Conservation (phyloP, 495 filamentous ascomycete genomes). For the Xylaria scruposa region DNA sequence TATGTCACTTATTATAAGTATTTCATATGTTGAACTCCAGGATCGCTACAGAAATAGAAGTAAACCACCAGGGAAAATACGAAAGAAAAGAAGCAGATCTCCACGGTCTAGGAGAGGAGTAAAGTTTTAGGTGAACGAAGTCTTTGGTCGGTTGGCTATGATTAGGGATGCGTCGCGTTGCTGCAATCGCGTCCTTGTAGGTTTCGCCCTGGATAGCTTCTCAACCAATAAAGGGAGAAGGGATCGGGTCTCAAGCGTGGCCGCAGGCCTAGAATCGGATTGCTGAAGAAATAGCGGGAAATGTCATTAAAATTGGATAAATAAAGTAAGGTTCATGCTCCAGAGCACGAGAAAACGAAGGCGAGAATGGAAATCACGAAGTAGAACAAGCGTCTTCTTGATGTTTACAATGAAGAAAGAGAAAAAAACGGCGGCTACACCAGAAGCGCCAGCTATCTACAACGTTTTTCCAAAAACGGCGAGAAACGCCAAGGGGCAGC, state of each 20-base stretch:
- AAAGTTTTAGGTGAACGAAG: neutral
- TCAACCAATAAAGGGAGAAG: constrained; percentile 17
- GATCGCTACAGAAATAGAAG: neutral
- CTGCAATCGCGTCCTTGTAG: constrained; percentile 2
- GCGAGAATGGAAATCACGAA: constrained; percentile 7
- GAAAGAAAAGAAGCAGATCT: constrained; percentile 29
- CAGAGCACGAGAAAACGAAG: constrained; percentile 23
- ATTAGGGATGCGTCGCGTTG: constrained; percentile 6
- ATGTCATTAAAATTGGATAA: neutral
- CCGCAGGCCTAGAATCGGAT: constrained; percentile 2
- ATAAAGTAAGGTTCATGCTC: neutral
- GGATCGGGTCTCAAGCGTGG: neutral
- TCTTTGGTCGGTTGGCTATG: neutral
- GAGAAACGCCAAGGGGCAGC: neutral
- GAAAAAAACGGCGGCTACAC: neutral
- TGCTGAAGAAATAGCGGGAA: neutral
- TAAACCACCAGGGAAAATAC: neutral
- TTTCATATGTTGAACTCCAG: neutral
- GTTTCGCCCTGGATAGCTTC: neutral
- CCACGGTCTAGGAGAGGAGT: constrained; percentile 11
- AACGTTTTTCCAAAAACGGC: neutral
- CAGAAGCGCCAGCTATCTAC: constrained; percentile 6
- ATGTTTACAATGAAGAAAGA: constrained; percentile 5
- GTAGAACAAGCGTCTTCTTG: neutral
- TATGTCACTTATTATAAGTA: neutral